phyloP scores from a whole-genome alignment of 2,329 filamentous ascomycete genomes.

The Macrophomina phaseolina region DNA sequence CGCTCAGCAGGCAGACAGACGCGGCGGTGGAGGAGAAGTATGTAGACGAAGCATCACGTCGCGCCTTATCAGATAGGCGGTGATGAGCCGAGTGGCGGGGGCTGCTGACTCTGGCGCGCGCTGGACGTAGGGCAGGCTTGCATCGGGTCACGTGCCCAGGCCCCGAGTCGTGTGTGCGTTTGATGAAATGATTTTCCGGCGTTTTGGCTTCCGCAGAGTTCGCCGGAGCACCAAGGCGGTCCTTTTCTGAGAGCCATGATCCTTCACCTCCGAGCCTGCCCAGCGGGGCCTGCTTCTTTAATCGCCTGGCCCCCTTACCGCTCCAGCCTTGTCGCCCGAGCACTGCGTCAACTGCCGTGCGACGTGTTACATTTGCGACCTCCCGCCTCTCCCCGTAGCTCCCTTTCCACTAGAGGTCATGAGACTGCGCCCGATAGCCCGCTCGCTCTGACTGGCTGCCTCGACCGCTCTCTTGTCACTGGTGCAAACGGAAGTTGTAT shows the following conservation, averaged over 20 bases:
- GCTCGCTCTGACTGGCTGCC: constrained; percentile 3
- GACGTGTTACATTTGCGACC: constrained; percentile 25
- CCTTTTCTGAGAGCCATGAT: constrained; percentile 10
- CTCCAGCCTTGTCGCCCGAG: constrained; percentile 14
- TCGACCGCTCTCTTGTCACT: neutral
- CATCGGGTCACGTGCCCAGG: constrained; percentile 8
- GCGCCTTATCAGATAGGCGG: constrained; percentile 4
- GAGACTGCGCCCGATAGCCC: constrained; percentile 13
- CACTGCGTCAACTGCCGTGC: constrained; percentile 15
- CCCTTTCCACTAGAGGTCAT: constrained; percentile 21
- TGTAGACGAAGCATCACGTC: constrained; percentile 17
- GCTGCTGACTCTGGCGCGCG: constrained; percentile 6
- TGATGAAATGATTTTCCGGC: constrained; percentile 25
- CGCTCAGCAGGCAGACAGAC: neutral
- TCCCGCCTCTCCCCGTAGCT: constrained; percentile 21
- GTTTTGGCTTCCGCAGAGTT: constrained; percentile 12
- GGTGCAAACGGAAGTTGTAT: constrained; percentile 8
- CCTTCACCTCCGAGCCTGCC: constrained; percentile 17
- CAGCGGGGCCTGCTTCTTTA: constrained; percentile 11
- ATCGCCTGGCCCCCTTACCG: constrained; percentile 13
- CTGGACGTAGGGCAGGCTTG: neutral
- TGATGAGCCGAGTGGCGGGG: neutral
- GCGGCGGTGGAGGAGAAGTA: neutral
- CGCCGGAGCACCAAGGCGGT: constrained; percentile 5
- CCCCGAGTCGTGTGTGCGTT: constrained; percentile 16